Percentiles rank a stretch among this genome's conserved stretches.
These are phyloP conservation scores for Metarhizium sp. DNA, from an alignment of 2,329 filamentous ascomycete genomes.

Conservation along the genomic window DNA sequence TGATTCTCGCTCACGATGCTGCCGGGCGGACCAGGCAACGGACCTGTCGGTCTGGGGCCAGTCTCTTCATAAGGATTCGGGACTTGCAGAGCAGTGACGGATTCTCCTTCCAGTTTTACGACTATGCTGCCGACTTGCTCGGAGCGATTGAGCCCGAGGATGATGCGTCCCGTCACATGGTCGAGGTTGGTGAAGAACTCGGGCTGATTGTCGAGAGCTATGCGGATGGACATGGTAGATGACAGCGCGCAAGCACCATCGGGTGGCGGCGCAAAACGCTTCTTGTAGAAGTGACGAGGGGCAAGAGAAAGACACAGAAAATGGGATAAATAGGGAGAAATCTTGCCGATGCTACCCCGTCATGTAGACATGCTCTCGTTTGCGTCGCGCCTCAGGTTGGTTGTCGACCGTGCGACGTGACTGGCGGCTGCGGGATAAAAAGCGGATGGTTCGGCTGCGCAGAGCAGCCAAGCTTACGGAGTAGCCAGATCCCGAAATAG, in stretches of 20 bases:
- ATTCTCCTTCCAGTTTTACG: conserved; percentile 78
- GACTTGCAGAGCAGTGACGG: conserved; percentile 53
- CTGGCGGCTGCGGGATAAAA: background rate
- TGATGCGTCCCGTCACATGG: conserved; percentile 52
- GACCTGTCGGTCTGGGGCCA: conserved; percentile 19
- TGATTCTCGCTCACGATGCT: conserved; percentile 48
- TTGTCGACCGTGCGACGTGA: background rate
- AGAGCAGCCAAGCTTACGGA: background rate
- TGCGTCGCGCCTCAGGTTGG: background rate
- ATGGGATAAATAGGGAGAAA: background rate
- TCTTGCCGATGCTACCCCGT: background rate
- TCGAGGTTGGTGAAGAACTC: conserved; percentile 77
- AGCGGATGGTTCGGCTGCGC: background rate
- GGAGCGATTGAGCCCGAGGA: conserved; percentile 50
- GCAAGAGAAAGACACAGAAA: background rate
- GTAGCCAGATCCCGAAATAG: background rate
- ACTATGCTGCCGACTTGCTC: conserved; percentile 65
- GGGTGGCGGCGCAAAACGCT: background rate
- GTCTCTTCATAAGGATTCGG: conserved; percentile 35
- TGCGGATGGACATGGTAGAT: conserved; percentile 53
- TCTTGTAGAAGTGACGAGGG: background rate
- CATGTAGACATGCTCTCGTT: background rate
- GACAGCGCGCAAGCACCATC: background rate
- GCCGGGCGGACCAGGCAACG: conserved; percentile 25
- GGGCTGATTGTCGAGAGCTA: conserved; percentile 56